Base-by-base conservation (phyloP, 2,329 filamentous ascomycete species). In the Talaromyces verruculosus region DNA sequence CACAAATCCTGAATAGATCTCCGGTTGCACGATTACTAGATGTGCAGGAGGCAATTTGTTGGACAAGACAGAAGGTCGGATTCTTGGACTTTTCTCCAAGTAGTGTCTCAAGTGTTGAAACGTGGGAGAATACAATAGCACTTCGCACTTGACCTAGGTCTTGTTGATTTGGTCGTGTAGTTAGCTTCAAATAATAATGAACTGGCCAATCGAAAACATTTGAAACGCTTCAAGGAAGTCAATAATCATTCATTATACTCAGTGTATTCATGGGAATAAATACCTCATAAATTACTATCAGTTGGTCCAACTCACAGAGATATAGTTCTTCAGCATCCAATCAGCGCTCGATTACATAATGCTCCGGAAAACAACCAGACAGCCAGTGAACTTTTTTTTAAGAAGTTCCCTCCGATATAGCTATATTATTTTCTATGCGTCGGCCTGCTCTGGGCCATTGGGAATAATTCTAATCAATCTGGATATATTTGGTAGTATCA, bases 331-430 rank as follows among this genome's bases (percentile, higher is more conserved):
- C 17, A 15, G 13, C 10, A 37, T 13, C 62, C 62, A 64, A 64
- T 59, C 25, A 64, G 33, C 25, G 4, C 8, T 28, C 15, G 62
- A 30, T 64, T 64, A 64, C 51, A 64, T 64, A 57, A 64, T 59
- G 7, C 15, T 13, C 17, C 25, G 15, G 28, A 43, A 33, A 60
- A 41, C 33, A 37, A 13, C 1, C 53, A 28, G 57, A 19, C 57
- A 25, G 57, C 57, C 39, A 33, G 33, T 37, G 33, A 60, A 60
- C 57, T 45, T 60, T 60, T 22, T 43, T 60, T 39, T 39, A n/a
- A 35, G 33, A 37, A n/a, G 28, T 57, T 37, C 30, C 19, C 25
- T 17, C 33, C 17, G 11, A 7, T 49, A 5, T 51, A 30, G 25
- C 15, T 33, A n/a, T n/a, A 22, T 57, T 33, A 8, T 37, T 37